Evolutionary conservation across 805 yeast genomes (phyloP).

Genomic region (Teunomyces aglyptinius): DNA sequence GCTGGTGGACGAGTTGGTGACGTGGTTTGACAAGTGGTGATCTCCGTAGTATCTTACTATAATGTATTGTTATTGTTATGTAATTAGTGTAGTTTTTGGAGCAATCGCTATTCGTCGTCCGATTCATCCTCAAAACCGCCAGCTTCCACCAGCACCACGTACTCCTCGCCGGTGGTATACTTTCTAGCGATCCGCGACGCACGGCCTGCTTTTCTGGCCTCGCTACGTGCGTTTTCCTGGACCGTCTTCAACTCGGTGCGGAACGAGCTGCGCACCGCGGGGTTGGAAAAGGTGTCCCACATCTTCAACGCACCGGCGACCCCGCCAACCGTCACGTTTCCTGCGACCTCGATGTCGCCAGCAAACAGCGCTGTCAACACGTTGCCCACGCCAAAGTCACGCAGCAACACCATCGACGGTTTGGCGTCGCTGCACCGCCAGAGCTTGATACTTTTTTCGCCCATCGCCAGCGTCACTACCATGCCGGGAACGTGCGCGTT

Average conservation of each 20-base stretch:
- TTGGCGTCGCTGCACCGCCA: slow-evolving; percentile 63
- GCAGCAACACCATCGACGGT: slow-evolving; percentile 85
- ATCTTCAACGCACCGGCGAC: slow-evolving; percentile 78
- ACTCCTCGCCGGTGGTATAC: slow-evolving; percentile 53
- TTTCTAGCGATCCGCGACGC: slow-evolving; percentile 77
- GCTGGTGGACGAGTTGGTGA: slow-evolving; percentile 43
- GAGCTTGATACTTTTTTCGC: slow-evolving; percentile 79
- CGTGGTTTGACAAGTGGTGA: slow-evolving; percentile 24
- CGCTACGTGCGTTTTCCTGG: slow-evolving; percentile 56
- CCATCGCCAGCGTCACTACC: slow-evolving; percentile 86
- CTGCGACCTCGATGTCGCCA: slow-evolving; percentile 82
- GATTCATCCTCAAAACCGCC: slow-evolving; percentile 55
- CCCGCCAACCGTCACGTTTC: slow-evolving; percentile 85
- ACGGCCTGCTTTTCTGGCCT: slow-evolving; percentile 53
- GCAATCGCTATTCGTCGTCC: slow-evolving; percentile 46
- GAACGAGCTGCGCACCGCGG: slow-evolving; percentile 70
- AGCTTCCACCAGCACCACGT: slow-evolving; percentile 61
- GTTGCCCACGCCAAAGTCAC: slow-evolving; percentile 94
- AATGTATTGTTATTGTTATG: slow-evolving; percentile 8
- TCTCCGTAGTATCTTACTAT: slow-evolving; percentile 2
- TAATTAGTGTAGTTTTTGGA: background rate
- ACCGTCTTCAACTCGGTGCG: slow-evolving; percentile 53
- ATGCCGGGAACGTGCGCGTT: slow-evolving; percentile 68
- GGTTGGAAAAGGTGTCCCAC: slow-evolving; percentile 89
- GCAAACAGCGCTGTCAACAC: slow-evolving; percentile 83